phyloP scores from a whole-genome alignment of 1,139 yeast species.

The Pichia sp. region DNA sequence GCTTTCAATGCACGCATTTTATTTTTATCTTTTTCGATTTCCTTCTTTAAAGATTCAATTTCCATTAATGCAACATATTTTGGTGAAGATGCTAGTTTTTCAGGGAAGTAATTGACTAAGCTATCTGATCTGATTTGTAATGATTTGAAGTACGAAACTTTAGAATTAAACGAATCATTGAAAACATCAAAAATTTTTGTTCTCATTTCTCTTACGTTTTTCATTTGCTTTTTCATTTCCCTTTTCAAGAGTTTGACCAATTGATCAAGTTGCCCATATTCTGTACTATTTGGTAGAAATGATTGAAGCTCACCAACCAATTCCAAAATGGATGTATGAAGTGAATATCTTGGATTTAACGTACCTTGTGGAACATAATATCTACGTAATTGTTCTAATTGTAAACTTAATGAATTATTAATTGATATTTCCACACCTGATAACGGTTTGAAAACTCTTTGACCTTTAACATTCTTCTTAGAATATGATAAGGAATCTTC shows the following conservation, averaged over 20 bases:
- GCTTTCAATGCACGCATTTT: conserved; percentile 37
- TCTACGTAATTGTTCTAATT: conserved; percentile 33
- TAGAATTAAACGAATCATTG: conserved; percentile 65
- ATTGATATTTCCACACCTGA: not conserved
- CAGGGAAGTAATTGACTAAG: conserved; percentile 38
- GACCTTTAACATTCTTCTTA: not conserved
- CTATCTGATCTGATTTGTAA: conserved; percentile 82
- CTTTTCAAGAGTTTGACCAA: conserved; percentile 15
- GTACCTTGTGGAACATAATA: conserved; percentile 31
- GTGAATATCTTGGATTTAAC: conserved; percentile 21
- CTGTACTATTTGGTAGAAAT: conserved; percentile 1
- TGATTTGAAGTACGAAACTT: conserved; percentile 75
- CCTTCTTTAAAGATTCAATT: conserved; percentile 11
- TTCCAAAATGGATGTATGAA: conserved; percentile 19
- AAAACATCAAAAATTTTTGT: conserved; percentile 45
- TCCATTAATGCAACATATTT: conserved; percentile 21
- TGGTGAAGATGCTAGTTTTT: conserved; percentile 16
- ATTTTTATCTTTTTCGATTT: conserved; percentile 13
- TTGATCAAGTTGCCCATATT: conserved; percentile 7
- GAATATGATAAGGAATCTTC: conserved; percentile 19
- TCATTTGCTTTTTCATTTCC: conserved; percentile 23
- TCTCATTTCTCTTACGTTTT: conserved; percentile 17
- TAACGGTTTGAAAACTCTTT: conserved; percentile 1
- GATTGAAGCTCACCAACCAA: conserved; percentile 9
- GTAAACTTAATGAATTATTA: conserved; percentile 7